Percentiles rank a stretch among this genome's conserved stretches.
Conservation (phyloP, 2,329 filamentous ascomycete species). For the Botryotinia narcissicola region DNA sequence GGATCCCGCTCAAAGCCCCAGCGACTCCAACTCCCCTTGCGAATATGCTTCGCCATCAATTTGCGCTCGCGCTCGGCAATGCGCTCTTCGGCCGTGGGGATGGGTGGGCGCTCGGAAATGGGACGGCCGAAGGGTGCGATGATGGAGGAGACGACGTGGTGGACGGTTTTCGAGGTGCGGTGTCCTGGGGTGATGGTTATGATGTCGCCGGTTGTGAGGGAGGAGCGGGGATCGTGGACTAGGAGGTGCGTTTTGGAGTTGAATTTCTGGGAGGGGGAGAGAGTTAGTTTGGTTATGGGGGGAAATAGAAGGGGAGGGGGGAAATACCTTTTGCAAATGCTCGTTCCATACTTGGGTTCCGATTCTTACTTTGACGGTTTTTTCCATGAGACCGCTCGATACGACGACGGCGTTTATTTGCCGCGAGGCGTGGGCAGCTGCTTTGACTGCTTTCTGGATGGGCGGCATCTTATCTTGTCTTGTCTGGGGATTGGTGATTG, state of each 20-base stretch:
- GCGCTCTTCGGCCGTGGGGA: conserved; percentile 64
- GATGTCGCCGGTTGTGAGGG: conserved; percentile 71
- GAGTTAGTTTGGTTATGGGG: neutral
- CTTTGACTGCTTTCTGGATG: neutral
- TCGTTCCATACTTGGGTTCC: conserved; percentile 71
- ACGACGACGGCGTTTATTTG: conserved; percentile 58
- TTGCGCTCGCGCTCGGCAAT: conserved; percentile 53
- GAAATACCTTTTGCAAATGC: conserved; percentile 65
- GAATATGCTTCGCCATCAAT: conserved; percentile 56
- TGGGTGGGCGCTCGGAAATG: conserved; percentile 60
- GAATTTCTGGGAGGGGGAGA: conserved; percentile 54
- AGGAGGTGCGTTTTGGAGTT: conserved; percentile 62
- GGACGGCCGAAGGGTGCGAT: conserved; percentile 67
- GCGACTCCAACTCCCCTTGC: conserved; percentile 38
- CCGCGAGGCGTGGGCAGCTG: neutral
- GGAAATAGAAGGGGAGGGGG: neutral
- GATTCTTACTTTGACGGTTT: conserved; percentile 75
- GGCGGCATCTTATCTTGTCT: conserved; percentile 10
- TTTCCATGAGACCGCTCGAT: conserved; percentile 73
- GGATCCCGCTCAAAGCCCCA: conserved; percentile 23
- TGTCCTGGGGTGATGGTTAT: conserved; percentile 67
- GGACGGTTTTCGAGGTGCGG: conserved; percentile 64
- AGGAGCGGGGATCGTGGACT: conserved; percentile 75
- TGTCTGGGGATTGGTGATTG: too few relatives aligned
- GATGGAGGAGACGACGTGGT: conserved; percentile 72